Base-by-base conservation (phyloP, 2,329 filamentous ascomycete species). In the Hawksworthiomyces lignivorus region DNA sequence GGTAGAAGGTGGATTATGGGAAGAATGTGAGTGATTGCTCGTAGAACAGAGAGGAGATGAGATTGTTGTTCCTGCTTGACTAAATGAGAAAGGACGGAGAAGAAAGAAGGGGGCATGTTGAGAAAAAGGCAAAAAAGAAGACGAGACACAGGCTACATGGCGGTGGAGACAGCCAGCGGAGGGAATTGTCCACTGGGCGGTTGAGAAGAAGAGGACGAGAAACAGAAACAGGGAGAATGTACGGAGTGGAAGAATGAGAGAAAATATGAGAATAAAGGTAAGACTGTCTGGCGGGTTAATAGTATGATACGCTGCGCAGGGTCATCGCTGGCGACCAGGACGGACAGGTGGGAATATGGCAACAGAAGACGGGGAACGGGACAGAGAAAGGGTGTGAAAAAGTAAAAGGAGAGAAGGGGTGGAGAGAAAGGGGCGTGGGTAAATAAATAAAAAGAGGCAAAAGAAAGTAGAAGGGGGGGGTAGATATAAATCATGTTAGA, bases 121-220 rank as follows among this genome's bases (percentile, higher is more conserved):
- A 10, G 35, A 22, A 28, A 40, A 36, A 42, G 34, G 34, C 28
- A 43, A 43, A 44, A 44, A n/a, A 27, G 20, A 36, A 40, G 31
- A 36, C 37, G 37, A 44, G 36, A 44, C 42, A 44, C 20, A 40
- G 36, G 29, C 41, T 39, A 31, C 24, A 12, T 39, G 27, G 21
- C 36, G 42, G 21, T 28, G 21, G 18, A 15, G 32, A 44, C 36
- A 39, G 41, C 36, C 32, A 32, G 21, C 12, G 18, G 28, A 36
- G 20, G 18, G 21, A 11, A 20, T 21, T 31, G 39, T 44, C 36
- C 18, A 32, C 27, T 33, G 15, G 17, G 37, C 12, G n/a, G 21
- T 4, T 17, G 22, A 18, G 28, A 10, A 14, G 7, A 24, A 15
- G 28, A 29, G 8, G 38, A 22, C 4, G 26, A n/a, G 9, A 24